These are phyloP conservation scores for Arthroderma sp. DNA, from an alignment of 2,329 filamentous ascomycete genomes.

Conservation along the genomic window DNA sequence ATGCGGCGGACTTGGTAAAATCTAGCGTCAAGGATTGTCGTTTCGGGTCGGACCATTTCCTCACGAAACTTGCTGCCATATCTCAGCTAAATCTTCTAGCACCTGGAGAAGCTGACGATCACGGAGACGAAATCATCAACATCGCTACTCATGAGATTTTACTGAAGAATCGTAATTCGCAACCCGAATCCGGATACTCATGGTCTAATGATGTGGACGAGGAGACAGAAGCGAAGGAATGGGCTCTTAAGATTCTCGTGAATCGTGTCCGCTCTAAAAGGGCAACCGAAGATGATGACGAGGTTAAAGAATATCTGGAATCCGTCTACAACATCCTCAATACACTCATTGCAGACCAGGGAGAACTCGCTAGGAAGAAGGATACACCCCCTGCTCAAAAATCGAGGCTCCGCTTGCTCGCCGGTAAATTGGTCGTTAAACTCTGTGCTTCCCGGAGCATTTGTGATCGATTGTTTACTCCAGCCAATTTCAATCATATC, in stretches of 20 bases:
- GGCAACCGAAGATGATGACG: conserved; percentile 29
- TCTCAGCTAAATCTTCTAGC: conserved; percentile 63
- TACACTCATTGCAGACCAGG: conserved; percentile 58
- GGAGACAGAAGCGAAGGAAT: conserved; percentile 69
- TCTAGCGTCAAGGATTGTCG: conserved; percentile 61
- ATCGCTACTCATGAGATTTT: conserved; percentile 65
- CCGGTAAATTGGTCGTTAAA: conserved; percentile 71
- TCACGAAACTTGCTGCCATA: conserved; percentile 42
- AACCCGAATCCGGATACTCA: conserved; percentile 41
- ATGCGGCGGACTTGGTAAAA: conserved; percentile 68
- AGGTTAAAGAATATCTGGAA: conserved; percentile 42
- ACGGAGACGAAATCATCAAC: conserved; percentile 63
- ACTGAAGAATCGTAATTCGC: conserved; percentile 46
- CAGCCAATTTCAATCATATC: conserved; percentile 65
- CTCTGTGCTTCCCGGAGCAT: conserved; percentile 63
- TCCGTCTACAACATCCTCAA: conserved; percentile 69
- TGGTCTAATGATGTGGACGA: conserved; percentile 67
- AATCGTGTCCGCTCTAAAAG: conserved; percentile 64
- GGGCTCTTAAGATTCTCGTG: conserved; percentile 72
- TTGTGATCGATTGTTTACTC: conserved; percentile 57
- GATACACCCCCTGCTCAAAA: conserved; percentile 68
- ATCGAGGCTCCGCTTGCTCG: conserved; percentile 66
- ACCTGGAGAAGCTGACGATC: conserved; percentile 57
- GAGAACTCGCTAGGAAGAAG: conserved; percentile 63
- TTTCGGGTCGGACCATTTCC: conserved; percentile 59